Percentiles rank a stretch among this genome's conserved stretches.
phyloP scores from a whole-genome alignment of 306 rosid genomes.

The Purshia tridentata region DNA sequence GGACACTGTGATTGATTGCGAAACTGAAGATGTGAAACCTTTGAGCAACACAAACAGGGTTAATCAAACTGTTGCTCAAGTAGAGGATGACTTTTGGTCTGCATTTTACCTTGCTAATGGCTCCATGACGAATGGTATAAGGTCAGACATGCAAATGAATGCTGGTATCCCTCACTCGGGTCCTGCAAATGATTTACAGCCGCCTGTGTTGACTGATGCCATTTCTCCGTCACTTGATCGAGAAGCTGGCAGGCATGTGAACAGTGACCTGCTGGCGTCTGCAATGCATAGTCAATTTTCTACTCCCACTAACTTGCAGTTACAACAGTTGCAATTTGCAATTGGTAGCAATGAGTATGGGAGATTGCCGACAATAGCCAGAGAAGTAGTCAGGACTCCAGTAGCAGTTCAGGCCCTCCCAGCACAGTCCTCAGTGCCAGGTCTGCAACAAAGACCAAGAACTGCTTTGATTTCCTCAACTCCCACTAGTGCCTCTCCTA shows the following conservation, averaged over 20 bases:
- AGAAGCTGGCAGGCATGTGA: conserved; percentile 45
- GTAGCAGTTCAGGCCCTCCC: conserved; percentile 87
- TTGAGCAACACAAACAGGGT: conserved; percentile 21
- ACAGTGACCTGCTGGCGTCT: conserved; percentile 31
- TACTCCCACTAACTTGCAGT: conserved; percentile 38
- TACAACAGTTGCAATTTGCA: conserved; percentile 35
- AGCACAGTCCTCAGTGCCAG: conserved; percentile 44
- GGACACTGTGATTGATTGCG: conserved; percentile 39
- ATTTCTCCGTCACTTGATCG: conserved; percentile 47
- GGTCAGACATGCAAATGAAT: conserved; percentile 37
- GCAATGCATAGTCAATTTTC: conserved; percentile 41
- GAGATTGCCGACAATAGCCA: conserved; percentile 34
- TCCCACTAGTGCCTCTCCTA: conserved; percentile 37
- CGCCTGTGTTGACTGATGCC: conserved; percentile 37
- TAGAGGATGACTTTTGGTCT: conserved; percentile 51
- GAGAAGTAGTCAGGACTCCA: conserved; percentile 49
- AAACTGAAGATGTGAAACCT: conserved; percentile 62
- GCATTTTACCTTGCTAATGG: conserved; percentile 21
- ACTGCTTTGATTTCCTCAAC: conserved; percentile 38
- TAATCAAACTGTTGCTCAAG: conserved; percentile 38
- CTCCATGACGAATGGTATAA: conserved; percentile 11
- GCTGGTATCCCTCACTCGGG: conserved; percentile 26
- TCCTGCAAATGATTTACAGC: conserved; percentile 22
- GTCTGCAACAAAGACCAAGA: conserved; percentile 46
- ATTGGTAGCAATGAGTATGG: conserved; percentile 51